Conservation (phyloP, 352 stramenopile species). For the Blastocystis sp. region DNA sequence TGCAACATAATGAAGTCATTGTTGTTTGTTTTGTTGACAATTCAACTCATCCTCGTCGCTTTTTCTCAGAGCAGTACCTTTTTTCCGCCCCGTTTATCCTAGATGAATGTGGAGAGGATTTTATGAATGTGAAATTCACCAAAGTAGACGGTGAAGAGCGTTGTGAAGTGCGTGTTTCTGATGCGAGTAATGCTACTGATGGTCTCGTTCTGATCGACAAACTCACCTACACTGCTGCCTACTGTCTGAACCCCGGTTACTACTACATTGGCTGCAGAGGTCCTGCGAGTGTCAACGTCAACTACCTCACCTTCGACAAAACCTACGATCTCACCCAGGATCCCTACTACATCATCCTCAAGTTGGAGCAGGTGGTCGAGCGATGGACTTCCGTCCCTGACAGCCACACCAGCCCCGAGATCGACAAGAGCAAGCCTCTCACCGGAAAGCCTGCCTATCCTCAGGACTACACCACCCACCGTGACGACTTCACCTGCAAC, state of each 20-base stretch:
- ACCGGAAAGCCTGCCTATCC: conserved; percentile 36
- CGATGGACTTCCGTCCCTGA: conserved; percentile 16
- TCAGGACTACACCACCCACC: neutral
- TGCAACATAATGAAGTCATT: neutral
- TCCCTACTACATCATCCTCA: neutral
- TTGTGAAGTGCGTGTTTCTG: conserved; percentile 12
- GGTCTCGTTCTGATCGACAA: conserved; percentile 25
- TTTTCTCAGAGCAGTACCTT: neutral
- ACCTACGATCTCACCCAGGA: neutral
- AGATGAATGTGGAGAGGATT: neutral
- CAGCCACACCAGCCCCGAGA: neutral
- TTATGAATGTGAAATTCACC: neutral
- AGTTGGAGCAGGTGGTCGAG: neutral
- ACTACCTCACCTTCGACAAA: conserved; percentile 8
- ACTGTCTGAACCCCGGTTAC: conserved; percentile 46
- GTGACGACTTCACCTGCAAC: neutral
- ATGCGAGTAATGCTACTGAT: conserved; percentile 5
- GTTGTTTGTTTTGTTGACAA: neutral
- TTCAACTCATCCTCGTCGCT: neutral
- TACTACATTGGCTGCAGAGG: conserved; percentile 44
- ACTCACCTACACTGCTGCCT: neutral
- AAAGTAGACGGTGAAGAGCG: neutral
- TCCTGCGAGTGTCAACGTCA: neutral
- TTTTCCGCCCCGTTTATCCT: neutral
- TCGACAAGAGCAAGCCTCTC: conserved; percentile 56